Base-by-base conservation (phyloP, 768 basidiomycete genomes). In the Scleroderma citrinum region DNA sequence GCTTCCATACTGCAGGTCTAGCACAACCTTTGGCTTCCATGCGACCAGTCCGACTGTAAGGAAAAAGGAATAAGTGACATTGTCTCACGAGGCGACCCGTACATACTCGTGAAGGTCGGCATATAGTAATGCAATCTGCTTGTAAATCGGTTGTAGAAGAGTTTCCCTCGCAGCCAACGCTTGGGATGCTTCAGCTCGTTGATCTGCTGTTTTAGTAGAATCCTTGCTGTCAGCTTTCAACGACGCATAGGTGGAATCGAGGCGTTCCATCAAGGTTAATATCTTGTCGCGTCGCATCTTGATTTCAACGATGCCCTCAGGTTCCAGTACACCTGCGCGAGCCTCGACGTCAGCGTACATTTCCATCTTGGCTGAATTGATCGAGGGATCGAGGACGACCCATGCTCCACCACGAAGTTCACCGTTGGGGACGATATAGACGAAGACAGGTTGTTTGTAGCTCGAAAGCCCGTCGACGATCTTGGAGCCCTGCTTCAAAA, bases 21-120 rank as follows among this genome's bases (percentile, higher is more conserved):
- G 94, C 94, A 56, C 94, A 94, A 16, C 91, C 92, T 71, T 97
- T 97, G 23, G 94, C 94, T 69, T 96, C 91, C 93, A 96, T 95
- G 41, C 94, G 91, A 42, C 93, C 93, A 39, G 82, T 78, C 42
- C 94, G 91, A 69, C 93, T 95, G 60, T 49, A 50, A 48, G 37
- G n/a, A 53, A 35, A 34, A 48, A 30, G 55, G 30, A 52, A 29
- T 7, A 39, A 36, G 52, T 17, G 40, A 45, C 12, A 23, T 23
- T 43, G 29, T 48, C 37, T 47, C 29, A 6, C 29, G n/a, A 48
- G 30, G 37, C 36, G 48, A 24, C 12, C 8, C 5, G 26, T 29
- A 75, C 90, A 63, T 67, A 92, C 90, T 96, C 93, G 62, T 95
- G 96, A 54, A 96, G 83, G 69, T 99, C 96, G 29, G 93, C 94